phyloP scores from a whole-genome alignment of 257 asterid species.

The Petrea volubilis region DNA sequence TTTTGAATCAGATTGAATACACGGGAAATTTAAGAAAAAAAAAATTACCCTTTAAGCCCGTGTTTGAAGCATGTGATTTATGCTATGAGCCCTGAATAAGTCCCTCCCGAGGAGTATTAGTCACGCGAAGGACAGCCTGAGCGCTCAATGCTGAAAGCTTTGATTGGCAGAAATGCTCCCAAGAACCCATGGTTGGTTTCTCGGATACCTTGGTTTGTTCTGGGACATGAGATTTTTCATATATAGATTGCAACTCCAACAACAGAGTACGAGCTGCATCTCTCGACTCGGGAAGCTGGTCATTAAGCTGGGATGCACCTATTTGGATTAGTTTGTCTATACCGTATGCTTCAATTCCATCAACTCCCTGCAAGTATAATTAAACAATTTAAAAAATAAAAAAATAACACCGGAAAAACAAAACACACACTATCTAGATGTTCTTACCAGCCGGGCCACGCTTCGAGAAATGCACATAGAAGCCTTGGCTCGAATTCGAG shows the following conservation, averaged over 20 bases:
- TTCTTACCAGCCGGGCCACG: conserved; percentile 70
- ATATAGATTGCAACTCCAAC: conserved; percentile 68
- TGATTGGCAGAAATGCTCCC: conserved; percentile 87
- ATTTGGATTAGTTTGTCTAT: conserved; percentile 75
- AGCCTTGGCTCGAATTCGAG: conserved; percentile 93
- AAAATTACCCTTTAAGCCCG: conserved; percentile 27
- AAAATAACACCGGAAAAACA: not conserved
- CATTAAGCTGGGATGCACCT: conserved; percentile 88
- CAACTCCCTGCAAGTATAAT: conserved; percentile 67
- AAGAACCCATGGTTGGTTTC: conserved; percentile 45
- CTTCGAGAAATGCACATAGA: conserved; percentile 73
- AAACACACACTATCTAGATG: conserved; percentile 2
- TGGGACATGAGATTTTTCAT: conserved; percentile 45
- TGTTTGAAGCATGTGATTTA: not conserved
- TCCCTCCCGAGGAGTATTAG: conserved; percentile 66
- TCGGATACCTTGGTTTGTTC: conserved; percentile 37
- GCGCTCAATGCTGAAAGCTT: conserved; percentile 86
- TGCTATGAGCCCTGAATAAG: conserved; percentile 56
- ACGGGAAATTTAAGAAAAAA: conserved; percentile 21
- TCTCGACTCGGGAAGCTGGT: conserved; percentile 90
- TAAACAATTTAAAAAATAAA: not conserved
- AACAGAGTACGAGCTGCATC: conserved; percentile 85
- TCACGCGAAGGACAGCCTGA: conserved; percentile 91
- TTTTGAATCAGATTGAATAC: conserved; percentile 29
- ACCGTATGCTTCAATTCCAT: conserved; percentile 71